Percentiles rank a stretch among this genome's conserved stretches.
Evolutionary conservation across 2,329 filamentous ascomycete genomes (phyloP).

Genomic region (Colletotrichum truncatum): DNA sequence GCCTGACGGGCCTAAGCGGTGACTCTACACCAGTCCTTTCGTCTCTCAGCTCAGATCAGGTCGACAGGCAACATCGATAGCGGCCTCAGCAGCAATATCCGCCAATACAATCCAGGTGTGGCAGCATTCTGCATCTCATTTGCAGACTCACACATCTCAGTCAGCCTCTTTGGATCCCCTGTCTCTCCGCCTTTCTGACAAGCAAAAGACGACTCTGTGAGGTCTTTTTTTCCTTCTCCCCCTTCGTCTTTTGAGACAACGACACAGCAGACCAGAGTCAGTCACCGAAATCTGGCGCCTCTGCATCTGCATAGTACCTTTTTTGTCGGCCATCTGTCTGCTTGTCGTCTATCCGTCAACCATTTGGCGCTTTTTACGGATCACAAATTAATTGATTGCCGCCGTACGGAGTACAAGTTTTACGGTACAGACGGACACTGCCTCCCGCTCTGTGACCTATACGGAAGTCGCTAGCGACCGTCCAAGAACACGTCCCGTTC

Average conservation of each 20-base stretch:
- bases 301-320: neutral
- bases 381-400: too few species aligned
- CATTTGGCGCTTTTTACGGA: too few species aligned
- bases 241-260: neutral
- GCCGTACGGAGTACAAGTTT: too few species aligned
- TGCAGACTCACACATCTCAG: slow-evolving; percentile 16
- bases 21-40: too few species aligned
- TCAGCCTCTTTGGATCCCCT: slow-evolving; percentile 10
- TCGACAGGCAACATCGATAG: slow-evolving; percentile 1
- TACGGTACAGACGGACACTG: too few species aligned
- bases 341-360: too few species aligned
- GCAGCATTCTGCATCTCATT: neutral
- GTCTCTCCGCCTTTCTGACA: slow-evolving; percentile 10
- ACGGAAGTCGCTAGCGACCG: neutral
- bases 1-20: neutral
- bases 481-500: neutral
- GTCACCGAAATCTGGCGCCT: neutral
- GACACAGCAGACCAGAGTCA: slow-evolving; percentile 1
- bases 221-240: neutral
- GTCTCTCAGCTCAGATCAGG: neutral
- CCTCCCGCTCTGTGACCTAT: slow-evolving; percentile 7
- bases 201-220: neutral
- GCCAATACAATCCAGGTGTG: slow-evolving; percentile 3
- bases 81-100: slow-evolving; percentile 2
- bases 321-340: neutral